These are phyloP conservation scores for Cerrena zonata DNA, from an alignment of 1,284 basidiomycete species.

Conservation along the genomic window DNA sequence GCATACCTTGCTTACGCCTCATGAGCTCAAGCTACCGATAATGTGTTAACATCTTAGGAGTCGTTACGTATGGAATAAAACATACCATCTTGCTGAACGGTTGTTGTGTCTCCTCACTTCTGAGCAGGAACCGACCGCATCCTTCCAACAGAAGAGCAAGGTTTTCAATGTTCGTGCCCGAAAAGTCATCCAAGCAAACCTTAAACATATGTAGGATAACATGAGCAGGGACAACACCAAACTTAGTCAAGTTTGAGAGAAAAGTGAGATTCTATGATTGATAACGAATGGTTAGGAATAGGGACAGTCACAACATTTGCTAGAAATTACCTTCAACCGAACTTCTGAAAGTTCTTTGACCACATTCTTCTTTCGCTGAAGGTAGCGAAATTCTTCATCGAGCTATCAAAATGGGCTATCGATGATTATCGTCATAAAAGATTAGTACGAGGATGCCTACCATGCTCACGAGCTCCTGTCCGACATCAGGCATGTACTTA, in stretches of 20 bases:
- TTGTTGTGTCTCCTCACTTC: slow-evolving; percentile 82
- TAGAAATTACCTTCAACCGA: slow-evolving; percentile 67
- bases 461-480: slow-evolving; percentile 71
- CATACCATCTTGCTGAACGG: slow-evolving; percentile 77
- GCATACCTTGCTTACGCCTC: slow-evolving; percentile 87
- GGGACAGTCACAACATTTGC: no score
- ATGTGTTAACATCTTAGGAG: no score
- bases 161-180: slow-evolving; percentile 88
- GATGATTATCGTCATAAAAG: background rate
- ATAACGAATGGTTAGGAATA: background rate
- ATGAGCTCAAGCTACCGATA: slow-evolving; percentile 78
- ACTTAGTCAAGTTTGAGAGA: slow-evolving; percentile 91
- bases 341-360: slow-evolving; percentile 83
- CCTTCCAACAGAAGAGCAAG: slow-evolving; percentile 87
- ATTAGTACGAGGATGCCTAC: slow-evolving; percentile 42
- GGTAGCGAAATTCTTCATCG: slow-evolving; percentile 92
- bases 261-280: slow-evolving; percentile 85
- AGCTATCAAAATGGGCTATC: slow-evolving; percentile 46
- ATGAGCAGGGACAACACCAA: slow-evolving; percentile 87
- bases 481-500: slow-evolving; percentile 91
- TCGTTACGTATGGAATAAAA: no score
- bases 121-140: slow-evolving; percentile 87
- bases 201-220: slow-evolving; percentile 94
- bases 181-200: slow-evolving; percentile 93
- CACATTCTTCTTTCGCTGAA: slow-evolving; percentile 91